Percentiles rank a stretch among this genome's conserved stretches.
Evolutionary conservation across 257 asterid species (phyloP).

Genomic region (Solanum raphanifolium): DNA sequence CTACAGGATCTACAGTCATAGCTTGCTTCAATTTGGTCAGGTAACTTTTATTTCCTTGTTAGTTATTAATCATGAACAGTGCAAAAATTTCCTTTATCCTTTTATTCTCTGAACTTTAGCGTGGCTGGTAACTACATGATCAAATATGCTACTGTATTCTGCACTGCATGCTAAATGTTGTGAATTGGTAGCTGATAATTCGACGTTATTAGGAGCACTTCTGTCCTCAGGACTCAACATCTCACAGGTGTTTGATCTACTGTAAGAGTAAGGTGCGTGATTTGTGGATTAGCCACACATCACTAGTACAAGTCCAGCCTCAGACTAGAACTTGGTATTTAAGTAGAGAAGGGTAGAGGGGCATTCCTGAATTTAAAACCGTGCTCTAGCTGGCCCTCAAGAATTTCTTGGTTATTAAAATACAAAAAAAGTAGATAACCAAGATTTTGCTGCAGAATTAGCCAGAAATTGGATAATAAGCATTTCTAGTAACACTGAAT

Average conservation of each 20-base stretch:
- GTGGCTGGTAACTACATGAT: background rate
- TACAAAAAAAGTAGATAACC: background rate
- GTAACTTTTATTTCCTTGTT: conserved; percentile 23
- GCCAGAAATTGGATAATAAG: background rate
- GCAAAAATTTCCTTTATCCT: background rate
- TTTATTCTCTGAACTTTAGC: background rate
- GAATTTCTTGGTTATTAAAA: background rate
- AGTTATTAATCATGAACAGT: background rate
- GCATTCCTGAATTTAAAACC: background rate
- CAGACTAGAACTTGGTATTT: background rate
- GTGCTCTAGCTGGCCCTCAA: background rate
- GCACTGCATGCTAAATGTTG: background rate
- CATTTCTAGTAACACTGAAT: background rate
- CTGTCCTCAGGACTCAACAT: background rate
- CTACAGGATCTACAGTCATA: conserved; percentile 85
- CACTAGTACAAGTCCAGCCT: background rate
- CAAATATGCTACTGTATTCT: background rate
- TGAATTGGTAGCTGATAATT: background rate
- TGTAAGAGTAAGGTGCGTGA: background rate
- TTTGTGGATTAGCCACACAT: background rate
- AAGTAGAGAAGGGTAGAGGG: background rate
- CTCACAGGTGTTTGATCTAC: background rate
- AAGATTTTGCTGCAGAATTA: background rate
- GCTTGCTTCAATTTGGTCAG: conserved; percentile 98
- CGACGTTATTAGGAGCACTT: background rate